Base-by-base conservation (phyloP, 257 asterid species). In the Haberlea rhodopensis region DNA sequence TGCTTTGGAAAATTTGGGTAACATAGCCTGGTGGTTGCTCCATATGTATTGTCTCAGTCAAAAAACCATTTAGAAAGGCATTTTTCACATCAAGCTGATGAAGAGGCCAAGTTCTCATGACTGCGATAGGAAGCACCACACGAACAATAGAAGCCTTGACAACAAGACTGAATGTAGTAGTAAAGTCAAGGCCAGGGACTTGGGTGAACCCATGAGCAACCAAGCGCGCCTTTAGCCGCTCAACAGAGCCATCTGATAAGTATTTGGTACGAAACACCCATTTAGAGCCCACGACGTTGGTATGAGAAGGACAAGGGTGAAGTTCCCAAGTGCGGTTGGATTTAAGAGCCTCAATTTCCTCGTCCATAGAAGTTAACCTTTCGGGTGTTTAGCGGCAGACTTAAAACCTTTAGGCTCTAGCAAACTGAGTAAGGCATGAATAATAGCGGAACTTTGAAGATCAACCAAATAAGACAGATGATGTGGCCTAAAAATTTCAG, bases 301-400 rank as follows among this genome's bases (percentile, higher is more conserved):
- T 9, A 15, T 25, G 3, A 6, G 40, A 6, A 10, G 71, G 71
- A 5, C 71, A 56, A 11, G 71, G 64, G 24, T 54, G 63, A 9
- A 54, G 55, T 1, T 66, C 71, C 56, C 71, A 66, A 16, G 71
- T 54, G 16, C 5, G n/a, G 56, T 66, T 66, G 16, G 3, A 8
- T 13, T 28, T 31, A 0, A 66, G n/a, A 2, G 63, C 71, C 54
- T 66, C 4, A n/a, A n/a, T n/a, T n/a, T n/a, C n/a, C n/a, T n/a
- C n/a, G n/a, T n/a, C n/a, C n/a, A n/a, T n/a, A n/a, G 63, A 54
- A 21, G 22, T 16, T 6, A 66, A 5, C 71, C 37, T 54, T 4
- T 34, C 43, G 56, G 55, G 5, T 32, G 24, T n/a, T 55, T 54
- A 5, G 24, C 1, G 0, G 71, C 63, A 0, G 63, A 54, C 23